Percentiles rank a stretch among this genome's conserved stretches.
Evolutionary conservation across 2,329 filamentous ascomycete species (phyloP).

Genomic region (Cladophialophora exuberans): DNA sequence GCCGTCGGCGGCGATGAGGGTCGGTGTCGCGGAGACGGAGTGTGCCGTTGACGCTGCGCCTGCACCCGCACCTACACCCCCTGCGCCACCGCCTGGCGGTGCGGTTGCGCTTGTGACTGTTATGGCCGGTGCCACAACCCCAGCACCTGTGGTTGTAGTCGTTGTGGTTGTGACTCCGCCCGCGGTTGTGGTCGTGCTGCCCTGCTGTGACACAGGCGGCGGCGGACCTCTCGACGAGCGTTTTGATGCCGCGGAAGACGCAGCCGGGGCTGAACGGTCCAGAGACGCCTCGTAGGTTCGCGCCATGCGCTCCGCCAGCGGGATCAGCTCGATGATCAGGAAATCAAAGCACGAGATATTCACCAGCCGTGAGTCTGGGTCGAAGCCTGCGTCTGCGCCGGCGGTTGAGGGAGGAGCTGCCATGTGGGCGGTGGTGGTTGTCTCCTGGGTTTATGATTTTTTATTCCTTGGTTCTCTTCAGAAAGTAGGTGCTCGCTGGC

Average conservation of each 20-base stretch:
- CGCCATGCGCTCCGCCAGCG: constrained; percentile 85
- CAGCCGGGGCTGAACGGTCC: constrained; percentile 22
- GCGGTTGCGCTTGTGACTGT: constrained; percentile 4
- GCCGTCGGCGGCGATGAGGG: constrained; percentile 29
- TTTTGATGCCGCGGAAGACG: constrained; percentile 11
- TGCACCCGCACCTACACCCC: too few species aligned
- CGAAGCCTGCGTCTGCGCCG: constrained; percentile 9
- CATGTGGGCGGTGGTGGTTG: too few species aligned
- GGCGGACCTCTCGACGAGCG: constrained; percentile 7
- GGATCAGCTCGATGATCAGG: constrained; percentile 93
- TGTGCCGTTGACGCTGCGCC: too few species aligned
- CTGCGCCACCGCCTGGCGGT: too few species aligned
- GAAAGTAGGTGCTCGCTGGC: too few species aligned
- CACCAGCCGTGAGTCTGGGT: constrained; percentile 61
- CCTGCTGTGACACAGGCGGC: too few species aligned
- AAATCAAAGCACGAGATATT: constrained; percentile 88
- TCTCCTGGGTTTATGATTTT: too few species aligned
- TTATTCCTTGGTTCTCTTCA: too few species aligned
- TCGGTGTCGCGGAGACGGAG: neutral
- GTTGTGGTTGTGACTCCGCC: constrained; percentile 10
- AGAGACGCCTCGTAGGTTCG: constrained; percentile 44
- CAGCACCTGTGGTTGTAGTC: neutral
- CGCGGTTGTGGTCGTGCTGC: neutral
- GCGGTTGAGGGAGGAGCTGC: constrained; percentile 3
- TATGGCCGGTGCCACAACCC: neutral